Percentiles rank a stretch among this genome's conserved stretches.
Evolutionary conservation across 2,329 filamentous ascomycete species (phyloP).

Genomic region (Lachnellula occidentalis): DNA sequence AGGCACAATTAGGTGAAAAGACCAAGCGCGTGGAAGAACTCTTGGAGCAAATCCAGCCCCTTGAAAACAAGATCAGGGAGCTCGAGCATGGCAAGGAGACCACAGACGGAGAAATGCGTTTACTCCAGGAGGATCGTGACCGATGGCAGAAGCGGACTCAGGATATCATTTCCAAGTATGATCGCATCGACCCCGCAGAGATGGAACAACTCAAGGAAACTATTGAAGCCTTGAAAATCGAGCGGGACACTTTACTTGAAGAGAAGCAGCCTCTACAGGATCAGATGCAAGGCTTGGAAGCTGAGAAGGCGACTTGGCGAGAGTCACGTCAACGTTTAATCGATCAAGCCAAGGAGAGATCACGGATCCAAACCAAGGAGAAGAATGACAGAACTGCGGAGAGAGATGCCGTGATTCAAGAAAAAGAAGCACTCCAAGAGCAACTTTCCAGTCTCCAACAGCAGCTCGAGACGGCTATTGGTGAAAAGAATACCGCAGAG

Average conservation of each 20-base stretch:
- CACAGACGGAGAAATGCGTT: slow-evolving; percentile 66
- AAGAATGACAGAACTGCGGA: slow-evolving; percentile 48
- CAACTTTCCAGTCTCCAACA: slow-evolving; percentile 38
- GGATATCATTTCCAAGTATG: slow-evolving; percentile 92
- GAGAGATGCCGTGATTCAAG: slow-evolving; percentile 33
- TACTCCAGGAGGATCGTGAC: slow-evolving; percentile 87
- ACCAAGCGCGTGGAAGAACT: slow-evolving; percentile 69
- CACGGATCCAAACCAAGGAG: slow-evolving; percentile 48
- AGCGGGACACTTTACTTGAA: slow-evolving; percentile 47
- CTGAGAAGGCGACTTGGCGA: slow-evolving; percentile 50
- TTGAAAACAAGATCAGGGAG: slow-evolving; percentile 74
- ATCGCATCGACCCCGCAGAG: slow-evolving; percentile 89
- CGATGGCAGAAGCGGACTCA: slow-evolving; percentile 94
- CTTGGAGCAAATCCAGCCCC: slow-evolving; percentile 68
- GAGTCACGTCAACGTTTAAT: slow-evolving; percentile 48
- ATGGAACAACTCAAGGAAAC: slow-evolving; percentile 83
- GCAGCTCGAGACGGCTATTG: slow-evolving; percentile 41
- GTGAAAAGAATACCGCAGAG: slow-evolving; percentile 30
- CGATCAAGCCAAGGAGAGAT: slow-evolving; percentile 59
- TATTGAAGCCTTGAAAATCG: slow-evolving; percentile 59
- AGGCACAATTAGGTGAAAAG: slow-evolving; percentile 71
- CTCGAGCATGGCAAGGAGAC: slow-evolving; percentile 74
- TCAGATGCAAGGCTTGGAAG: slow-evolving; percentile 48
- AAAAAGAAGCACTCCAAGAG: slow-evolving; percentile 37
- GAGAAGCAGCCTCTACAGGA: slow-evolving; percentile 43